A percentile compares a stretch with the other conserved stretches of the same genome.
Evolutionary conservation across 2,329 filamentous ascomycete genomes (phyloP).

Genomic region (Dactylella cylindrospora): DNA sequence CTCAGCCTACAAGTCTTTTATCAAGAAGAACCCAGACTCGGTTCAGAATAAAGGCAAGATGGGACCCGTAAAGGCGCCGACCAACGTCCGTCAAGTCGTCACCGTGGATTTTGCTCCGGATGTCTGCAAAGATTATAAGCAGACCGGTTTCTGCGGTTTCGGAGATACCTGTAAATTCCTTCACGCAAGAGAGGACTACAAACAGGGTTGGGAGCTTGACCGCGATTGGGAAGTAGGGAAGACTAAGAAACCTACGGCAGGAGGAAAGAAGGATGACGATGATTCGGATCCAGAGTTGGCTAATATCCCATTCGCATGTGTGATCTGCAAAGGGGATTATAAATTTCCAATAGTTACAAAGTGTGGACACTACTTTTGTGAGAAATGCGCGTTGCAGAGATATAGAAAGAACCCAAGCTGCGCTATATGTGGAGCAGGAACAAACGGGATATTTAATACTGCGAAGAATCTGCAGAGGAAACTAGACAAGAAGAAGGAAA

Average conservation of each 20-base stretch:
- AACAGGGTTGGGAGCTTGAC: conserved; percentile 94
- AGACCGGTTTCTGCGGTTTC: conserved; percentile 71
- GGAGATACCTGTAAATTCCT: conserved; percentile 81
- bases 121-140: conserved; percentile 92
- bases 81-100: conserved; percentile 87
- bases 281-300: conserved; percentile 73
- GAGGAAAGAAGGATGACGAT: conserved; percentile 61
- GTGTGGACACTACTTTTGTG: conserved; percentile 95
- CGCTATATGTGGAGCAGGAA: conserved; percentile 80
- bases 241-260: conserved; percentile 59
- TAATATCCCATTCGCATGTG: conserved; percentile 84
- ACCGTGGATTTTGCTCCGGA: conserved; percentile 88
- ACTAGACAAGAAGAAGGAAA: conserved; percentile 70
- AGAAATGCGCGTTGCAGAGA: conserved; percentile 79
- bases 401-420: conserved; percentile 86
- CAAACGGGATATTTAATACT: conserved; percentile 83
- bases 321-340: conserved; percentile 80
- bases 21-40: conserved; percentile 77
- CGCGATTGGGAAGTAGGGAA: conserved; percentile 88
- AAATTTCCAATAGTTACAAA: conserved; percentile 79
- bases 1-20: conserved; percentile 71
- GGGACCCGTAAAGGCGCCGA: conserved; percentile 82
- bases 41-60: conserved; percentile 62
- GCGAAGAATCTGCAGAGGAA: conserved; percentile 81
- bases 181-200: conserved; percentile 75